A percentile compares a stretch with the other conserved stretches of the same genome.
phyloP scores from a whole-genome alignment of 305 asterid species.

The Stenogyne calaminthoides region DNA sequence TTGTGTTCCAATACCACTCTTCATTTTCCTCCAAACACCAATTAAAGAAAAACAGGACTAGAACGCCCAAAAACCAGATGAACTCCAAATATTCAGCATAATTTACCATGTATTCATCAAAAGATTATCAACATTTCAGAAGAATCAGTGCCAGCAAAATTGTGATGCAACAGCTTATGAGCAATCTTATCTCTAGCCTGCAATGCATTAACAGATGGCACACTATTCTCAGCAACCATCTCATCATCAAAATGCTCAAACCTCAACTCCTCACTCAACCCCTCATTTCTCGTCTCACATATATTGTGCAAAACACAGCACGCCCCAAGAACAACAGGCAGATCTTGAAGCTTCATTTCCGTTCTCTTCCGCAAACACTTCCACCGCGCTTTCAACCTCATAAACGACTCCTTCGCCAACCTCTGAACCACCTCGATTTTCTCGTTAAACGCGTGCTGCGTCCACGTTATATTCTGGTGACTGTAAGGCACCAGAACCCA shows the following conservation, averaged over 20 bases:
- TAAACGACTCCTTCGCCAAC: constrained; percentile 49
- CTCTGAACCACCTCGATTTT: constrained; percentile 42
- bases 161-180: constrained; percentile 51
- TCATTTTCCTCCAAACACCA: too few species aligned
- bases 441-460: constrained; percentile 52
- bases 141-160: constrained; percentile 30
- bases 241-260: constrained; percentile 48
- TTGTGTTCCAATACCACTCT: too few species aligned
- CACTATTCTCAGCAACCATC: constrained; percentile 41
- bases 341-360: constrained; percentile 60
- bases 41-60: background rate
- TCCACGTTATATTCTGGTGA: constrained; percentile 49
- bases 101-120: background rate
- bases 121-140: background rate
- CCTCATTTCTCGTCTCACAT: constrained; percentile 57
- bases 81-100: background rate
- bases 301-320: constrained; percentile 59
- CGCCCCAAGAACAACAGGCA: constrained; percentile 58
- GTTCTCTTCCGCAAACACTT: constrained; percentile 55
- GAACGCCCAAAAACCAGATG: background rate
- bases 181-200: constrained; percentile 52
- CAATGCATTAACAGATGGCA: constrained; percentile 43
- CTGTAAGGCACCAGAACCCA: constrained; percentile 58
- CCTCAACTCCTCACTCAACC: constrained; percentile 34
- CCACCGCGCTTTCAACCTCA: constrained; percentile 61